A percentile compares a stretch with the other conserved stretches of the same genome.
Evolutionary conservation across 148 eudicot species (phyloP).

Genomic region (Fagopyrum homotropicum): DNA sequence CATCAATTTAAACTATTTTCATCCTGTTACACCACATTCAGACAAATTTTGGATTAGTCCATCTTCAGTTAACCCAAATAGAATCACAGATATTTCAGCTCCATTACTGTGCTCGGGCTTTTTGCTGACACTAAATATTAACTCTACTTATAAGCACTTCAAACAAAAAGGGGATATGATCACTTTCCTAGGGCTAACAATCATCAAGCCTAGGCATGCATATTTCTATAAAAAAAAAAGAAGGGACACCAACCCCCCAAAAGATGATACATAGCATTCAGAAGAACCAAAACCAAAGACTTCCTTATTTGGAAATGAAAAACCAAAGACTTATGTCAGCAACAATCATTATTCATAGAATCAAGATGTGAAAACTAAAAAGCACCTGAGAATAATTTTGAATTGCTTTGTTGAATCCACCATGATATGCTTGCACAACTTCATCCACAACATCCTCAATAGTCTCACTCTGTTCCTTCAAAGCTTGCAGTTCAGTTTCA

Average conservation of each 20-base stretch:
- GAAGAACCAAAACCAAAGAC: neutral
- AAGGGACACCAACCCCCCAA: neutral
- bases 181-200: neutral
- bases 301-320: neutral
- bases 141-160: neutral
- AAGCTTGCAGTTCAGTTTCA: conserved; percentile 51
- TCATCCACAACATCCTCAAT: conserved; percentile 96
- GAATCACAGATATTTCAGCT: neutral
- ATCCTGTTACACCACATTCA: neutral
- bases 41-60: neutral
- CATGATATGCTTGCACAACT: conserved; percentile 94
- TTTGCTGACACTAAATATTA: neutral
- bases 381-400: conserved; percentile 98
- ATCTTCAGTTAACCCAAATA: neutral
- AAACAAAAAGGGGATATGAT: neutral
- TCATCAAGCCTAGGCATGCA: neutral
- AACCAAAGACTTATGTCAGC: neutral
- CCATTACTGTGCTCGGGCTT: neutral
- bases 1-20: neutral
- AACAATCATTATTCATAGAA: neutral
- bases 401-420: conserved; percentile 97
- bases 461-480: conserved; percentile 88
- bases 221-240: neutral
- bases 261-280: neutral
- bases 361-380: neutral